A percentile compares a stretch with the other conserved stretches of the same genome.
Evolutionary conservation across 2,329 filamentous ascomycete genomes (phyloP).

Genomic region (Talaromyces sp.): DNA sequence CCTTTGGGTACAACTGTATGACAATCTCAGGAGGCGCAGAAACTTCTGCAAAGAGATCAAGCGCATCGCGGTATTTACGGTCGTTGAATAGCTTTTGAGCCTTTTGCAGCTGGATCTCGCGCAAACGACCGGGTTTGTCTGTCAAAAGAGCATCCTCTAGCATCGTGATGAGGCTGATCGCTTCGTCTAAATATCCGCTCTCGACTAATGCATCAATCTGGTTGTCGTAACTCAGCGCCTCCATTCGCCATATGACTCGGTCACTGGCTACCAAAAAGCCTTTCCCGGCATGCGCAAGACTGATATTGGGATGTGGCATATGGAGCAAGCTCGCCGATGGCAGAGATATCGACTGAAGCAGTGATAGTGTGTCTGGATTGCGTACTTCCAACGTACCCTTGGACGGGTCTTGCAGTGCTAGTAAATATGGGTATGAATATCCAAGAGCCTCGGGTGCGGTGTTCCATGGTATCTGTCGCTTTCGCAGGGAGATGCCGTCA

Average conservation of each 20-base stretch:
- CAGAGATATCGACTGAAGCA: conserved; percentile 78
- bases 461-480: conserved; percentile 87
- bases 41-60: conserved; percentile 89
- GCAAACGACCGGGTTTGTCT: conserved; percentile 73
- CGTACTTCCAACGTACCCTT: conserved; percentile 85
- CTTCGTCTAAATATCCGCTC: conserved; percentile 75
- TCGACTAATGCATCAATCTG: conserved; percentile 80
- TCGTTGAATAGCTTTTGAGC: conserved; percentile 77
- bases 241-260: conserved; percentile 92
- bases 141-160: conserved; percentile 85
- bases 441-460: conserved; percentile 83
- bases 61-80: conserved; percentile 74
- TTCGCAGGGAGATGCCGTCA: conserved; percentile 73
- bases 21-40: conserved; percentile 85
- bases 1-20: conserved; percentile 73
- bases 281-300: conserved; percentile 92
- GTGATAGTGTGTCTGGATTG: conserved; percentile 85
- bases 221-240: conserved; percentile 80
- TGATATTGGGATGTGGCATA: conserved; percentile 87
- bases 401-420: conserved; percentile 75
- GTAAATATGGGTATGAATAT: conserved; percentile 93
- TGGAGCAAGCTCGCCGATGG: conserved; percentile 80
- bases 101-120: conserved; percentile 87
- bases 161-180: conserved; percentile 81
- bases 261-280: conserved; percentile 93